Percentiles rank a stretch among this genome's conserved stretches.
Conservation (phyloP, 139 green algal species). For the Ettlia oleoabundans region DNA sequence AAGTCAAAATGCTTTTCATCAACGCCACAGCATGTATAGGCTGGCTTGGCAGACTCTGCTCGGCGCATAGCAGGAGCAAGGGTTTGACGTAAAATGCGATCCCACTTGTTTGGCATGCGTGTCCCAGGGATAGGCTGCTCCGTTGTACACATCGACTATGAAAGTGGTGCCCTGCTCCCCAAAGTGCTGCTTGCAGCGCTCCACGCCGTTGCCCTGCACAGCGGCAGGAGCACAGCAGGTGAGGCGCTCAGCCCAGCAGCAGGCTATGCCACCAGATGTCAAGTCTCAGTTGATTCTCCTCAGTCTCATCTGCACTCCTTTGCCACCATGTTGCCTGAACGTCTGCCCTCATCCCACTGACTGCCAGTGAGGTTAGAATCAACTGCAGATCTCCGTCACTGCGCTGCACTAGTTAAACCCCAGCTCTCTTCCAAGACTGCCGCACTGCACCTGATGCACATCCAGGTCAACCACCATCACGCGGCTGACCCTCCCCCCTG, state of each 20-base stretch:
- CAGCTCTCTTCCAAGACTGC: neutral
- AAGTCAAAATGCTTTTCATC: too few relatives aligned
- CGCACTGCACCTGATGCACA: slow-evolving; percentile 67
- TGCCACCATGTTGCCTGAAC: too few relatives aligned
- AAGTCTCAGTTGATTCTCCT: too few relatives aligned
- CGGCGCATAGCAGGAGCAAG: neutral
- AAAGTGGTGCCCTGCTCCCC: slow-evolving; percentile 56
- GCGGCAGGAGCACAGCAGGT: neutral
- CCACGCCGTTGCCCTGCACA: slow-evolving; percentile 62
- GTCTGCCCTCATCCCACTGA: too few relatives aligned
- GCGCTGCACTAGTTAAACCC: neutral
- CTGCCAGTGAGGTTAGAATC: too few relatives aligned
- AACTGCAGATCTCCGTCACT: too few relatives aligned
- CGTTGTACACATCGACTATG: slow-evolving; percentile 76
- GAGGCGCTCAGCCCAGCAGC: neutral
- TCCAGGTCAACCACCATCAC: slow-evolving; percentile 81
- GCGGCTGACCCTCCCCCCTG: slow-evolving; percentile 37
- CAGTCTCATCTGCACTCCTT: too few relatives aligned
- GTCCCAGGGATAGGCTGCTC: slow-evolving; percentile 47
- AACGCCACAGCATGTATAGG: too few relatives aligned
- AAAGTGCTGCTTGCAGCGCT: slow-evolving; percentile 71
- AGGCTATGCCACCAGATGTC: too few relatives aligned
- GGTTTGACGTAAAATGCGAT: too few relatives aligned
- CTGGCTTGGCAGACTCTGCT: too few relatives aligned
- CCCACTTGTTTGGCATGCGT: slow-evolving; percentile 25